These are phyloP conservation scores for Penicillium maclennaniae DNA, from an alignment of 495 filamentous ascomycete species.

Conservation along the genomic window DNA sequence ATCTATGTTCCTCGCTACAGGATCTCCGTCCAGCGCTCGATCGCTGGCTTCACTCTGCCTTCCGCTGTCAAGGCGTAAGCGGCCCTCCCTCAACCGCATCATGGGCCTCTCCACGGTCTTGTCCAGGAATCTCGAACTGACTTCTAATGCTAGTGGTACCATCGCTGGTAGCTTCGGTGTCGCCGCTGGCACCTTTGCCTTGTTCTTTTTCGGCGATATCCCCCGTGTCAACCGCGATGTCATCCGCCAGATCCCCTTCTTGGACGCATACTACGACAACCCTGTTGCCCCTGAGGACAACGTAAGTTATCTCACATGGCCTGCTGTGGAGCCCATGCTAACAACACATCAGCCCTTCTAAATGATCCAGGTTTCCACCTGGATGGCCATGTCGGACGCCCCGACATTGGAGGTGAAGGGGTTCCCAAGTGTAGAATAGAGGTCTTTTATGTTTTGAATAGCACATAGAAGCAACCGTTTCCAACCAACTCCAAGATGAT, in stretches of 20 bases:
- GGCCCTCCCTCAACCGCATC: slow-evolving; percentile 9
- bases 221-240: slow-evolving; percentile 66
- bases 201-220: slow-evolving; percentile 70
- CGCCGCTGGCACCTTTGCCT: slow-evolving; percentile 56
- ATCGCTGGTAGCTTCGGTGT: slow-evolving; percentile 57
- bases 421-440: slow-evolving; percentile 18
- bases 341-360: slow-evolving; percentile 40
- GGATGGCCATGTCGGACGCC: slow-evolving; percentile 1
- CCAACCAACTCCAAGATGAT: slow-evolving; percentile 8
- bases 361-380: slow-evolving; percentile 22
- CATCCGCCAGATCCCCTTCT: slow-evolving; percentile 56
- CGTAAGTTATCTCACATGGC: slow-evolving; percentile 27
- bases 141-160: slow-evolving; percentile 39
- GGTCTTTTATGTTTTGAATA: slow-evolving; percentile 28
- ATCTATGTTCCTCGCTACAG: slow-evolving; percentile 28
- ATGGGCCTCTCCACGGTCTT: background rate
- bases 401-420: slow-evolving; percentile 6
- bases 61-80: slow-evolving; percentile 49
- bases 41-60: slow-evolving; percentile 48
- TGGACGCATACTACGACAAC: slow-evolving; percentile 55
- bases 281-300: slow-evolving; percentile 64
- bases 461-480: slow-evolving; percentile 35
- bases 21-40: slow-evolving; percentile 47
- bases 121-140: slow-evolving; percentile 6
- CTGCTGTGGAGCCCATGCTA: slow-evolving; percentile 12